Conservation (phyloP, 2,329 filamentous ascomycete species). For the Dothideomycetidae sp. region DNA sequence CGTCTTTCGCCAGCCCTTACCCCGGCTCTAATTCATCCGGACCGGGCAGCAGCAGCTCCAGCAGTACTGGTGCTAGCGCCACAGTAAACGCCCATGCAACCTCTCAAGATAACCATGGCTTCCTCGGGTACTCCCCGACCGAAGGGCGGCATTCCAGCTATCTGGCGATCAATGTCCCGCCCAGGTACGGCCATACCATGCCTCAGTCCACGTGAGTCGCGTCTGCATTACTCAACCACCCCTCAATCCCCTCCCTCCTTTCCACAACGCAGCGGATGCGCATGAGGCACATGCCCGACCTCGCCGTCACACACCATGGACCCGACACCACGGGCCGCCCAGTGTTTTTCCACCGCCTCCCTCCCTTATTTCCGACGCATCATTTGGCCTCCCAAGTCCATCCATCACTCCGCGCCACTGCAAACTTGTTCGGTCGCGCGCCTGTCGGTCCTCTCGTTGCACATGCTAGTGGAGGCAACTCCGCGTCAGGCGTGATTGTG, state of each 20-base stretch:
- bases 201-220: too few species aligned
- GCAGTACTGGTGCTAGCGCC: not conserved
- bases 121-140: not conserved
- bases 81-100: not conserved
- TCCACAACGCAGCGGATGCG: too few species aligned
- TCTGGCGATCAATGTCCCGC: not conserved
- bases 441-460: not conserved
- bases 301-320: too few species aligned
- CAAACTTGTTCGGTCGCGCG: too few species aligned
- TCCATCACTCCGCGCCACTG: too few species aligned
- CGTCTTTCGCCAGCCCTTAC: too few species aligned
- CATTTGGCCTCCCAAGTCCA: not conserved
- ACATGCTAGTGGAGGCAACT: not conserved
- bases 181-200: too few species aligned
- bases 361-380: not conserved
- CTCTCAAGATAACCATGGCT: not conserved
- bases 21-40: not conserved
- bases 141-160: not conserved
- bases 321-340: not conserved
- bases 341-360: not conserved
- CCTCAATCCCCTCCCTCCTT: too few species aligned
- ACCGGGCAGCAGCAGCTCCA: not conserved
- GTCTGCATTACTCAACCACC: too few species aligned
- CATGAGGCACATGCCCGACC: too few species aligned
- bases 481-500: too few species aligned